Evolutionary conservation across 2,329 filamentous ascomycete genomes (phyloP).

Genomic region (Paracoccidioides lutzii): DNA sequence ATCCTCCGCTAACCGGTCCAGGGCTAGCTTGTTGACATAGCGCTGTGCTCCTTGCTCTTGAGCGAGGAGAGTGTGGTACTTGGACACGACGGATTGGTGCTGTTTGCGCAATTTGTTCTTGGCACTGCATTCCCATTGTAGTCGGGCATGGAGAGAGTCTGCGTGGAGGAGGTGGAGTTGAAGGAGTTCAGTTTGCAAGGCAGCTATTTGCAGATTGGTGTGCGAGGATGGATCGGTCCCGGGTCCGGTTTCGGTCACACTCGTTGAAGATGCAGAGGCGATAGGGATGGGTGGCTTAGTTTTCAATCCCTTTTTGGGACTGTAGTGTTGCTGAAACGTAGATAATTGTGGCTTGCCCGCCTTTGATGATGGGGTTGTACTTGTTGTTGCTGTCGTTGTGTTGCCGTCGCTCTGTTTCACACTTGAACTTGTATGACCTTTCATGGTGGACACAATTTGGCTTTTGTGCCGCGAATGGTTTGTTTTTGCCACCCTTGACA

Average conservation of each 20-base stretch:
- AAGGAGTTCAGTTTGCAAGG: slow-evolving; percentile 31
- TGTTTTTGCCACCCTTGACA: slow-evolving; percentile 11
- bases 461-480: slow-evolving; percentile 26
- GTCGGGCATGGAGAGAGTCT: slow-evolving; percentile 17
- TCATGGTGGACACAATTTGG: slow-evolving; percentile 17
- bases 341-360: slow-evolving; percentile 22
- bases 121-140: slow-evolving; percentile 20
- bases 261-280: slow-evolving; percentile 6
- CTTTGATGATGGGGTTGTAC: slow-evolving; percentile 6
- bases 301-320: slow-evolving; percentile 25
- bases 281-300: slow-evolving; percentile 14
- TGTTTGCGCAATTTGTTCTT: slow-evolving; percentile 22
- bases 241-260: not conserved
- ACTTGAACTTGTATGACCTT: slow-evolving; percentile 1
- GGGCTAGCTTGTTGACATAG: slow-evolving; percentile 23
- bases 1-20: slow-evolving; percentile 24
- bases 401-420: not conserved
- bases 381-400: slow-evolving; percentile 1
- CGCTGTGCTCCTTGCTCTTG: slow-evolving; percentile 24
- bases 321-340: slow-evolving; percentile 27
- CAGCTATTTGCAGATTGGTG: slow-evolving; percentile 23
- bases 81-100: slow-evolving; percentile 24
- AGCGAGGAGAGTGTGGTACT: slow-evolving; percentile 20
- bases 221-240: slow-evolving; percentile 6
- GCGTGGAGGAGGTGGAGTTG: slow-evolving; percentile 31